Evolutionary conservation across 202 grass and related monocot species (phyloP), one percentile per base, ranked within the genome.

Genomic region (Zizania palustris): DNA sequence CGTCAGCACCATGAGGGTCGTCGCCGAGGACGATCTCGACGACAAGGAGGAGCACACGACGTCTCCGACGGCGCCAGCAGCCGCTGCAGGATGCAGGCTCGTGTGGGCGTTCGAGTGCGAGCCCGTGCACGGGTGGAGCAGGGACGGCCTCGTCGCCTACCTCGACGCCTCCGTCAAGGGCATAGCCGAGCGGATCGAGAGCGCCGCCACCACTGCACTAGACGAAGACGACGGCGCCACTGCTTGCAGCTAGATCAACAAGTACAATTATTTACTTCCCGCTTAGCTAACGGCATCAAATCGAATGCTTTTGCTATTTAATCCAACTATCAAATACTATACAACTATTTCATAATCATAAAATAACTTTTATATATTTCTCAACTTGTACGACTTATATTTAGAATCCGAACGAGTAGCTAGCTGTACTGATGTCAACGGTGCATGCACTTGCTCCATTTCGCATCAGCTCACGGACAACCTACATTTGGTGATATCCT

Each of bases 101-200:
- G 76, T 90, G 63, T 97, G 84, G 93, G 68, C 79, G 80, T 97
- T 93, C 81, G 84, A 91, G 71, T 93, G 87, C 58, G 86, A 91
- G 4, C 90, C 93, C 37, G 71, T 87, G 60, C 36, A 28, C 20
- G 90, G 90, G 45, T 97, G 88, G 90, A 93, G 8, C 84, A 10
- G 33, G 14, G 90, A 93, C 34, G 77, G 51, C 9, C 72, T 97
- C 12, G 9, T 80, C 35, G 71, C 39, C 0, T 93, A 91, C 70
- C 70, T 97, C 61, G 73, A 89, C 54, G 63, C 0, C 13, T 59
- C 33, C 53, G 37, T 78, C 59, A 90, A 76, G 65, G 50, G 6
- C 74, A 91, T 97, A 63, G 93, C 93, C 13, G 65, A 61, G 59
- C 71, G 83, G 66, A 73, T 93, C 54, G 86, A 81, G 44, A 83